Percentiles rank a stretch among this genome's conserved stretches.
Conservation (phyloP, 768 basidiomycete genomes). For the Austroboletus eburneus region DNA sequence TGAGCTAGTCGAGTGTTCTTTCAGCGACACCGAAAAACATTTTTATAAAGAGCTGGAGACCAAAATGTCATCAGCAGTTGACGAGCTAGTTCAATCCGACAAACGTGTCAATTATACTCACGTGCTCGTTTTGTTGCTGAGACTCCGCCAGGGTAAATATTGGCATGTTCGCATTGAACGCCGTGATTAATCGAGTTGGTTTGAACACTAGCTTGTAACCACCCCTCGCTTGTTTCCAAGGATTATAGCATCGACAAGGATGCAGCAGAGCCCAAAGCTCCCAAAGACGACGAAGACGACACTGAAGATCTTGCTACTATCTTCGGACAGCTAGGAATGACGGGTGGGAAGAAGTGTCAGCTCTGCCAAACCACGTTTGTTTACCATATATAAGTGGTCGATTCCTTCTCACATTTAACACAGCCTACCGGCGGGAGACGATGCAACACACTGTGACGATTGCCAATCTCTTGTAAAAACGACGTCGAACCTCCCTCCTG, state of each 20-base stretch:
- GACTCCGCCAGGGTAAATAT: constrained; percentile 79
- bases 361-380: constrained; percentile 72
- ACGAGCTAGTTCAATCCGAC: constrained; percentile 58
- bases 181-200: background rate
- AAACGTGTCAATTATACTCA: constrained; percentile 62
- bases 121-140: constrained; percentile 66
- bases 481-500: constrained; percentile 45
- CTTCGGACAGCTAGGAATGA: constrained; percentile 67
- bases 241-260: constrained; percentile 72
- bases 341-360: constrained; percentile 59
- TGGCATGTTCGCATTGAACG: background rate
- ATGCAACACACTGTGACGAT: constrained; percentile 48
- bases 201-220: constrained; percentile 72
- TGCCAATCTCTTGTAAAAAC: constrained; percentile 55
- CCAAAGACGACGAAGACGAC: constrained; percentile 50
- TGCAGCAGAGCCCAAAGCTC: constrained; percentile 64
- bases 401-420: background rate
- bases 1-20: constrained; percentile 68
- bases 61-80: constrained; percentile 62
- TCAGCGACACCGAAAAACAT: constrained; percentile 67
- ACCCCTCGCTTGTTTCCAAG: constrained; percentile 76
- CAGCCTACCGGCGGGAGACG: constrained; percentile 17
- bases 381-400: background rate
- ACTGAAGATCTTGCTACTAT: constrained; percentile 73
- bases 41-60: constrained; percentile 76